Percentiles rank a stretch among this genome's conserved stretches.
phyloP scores from a whole-genome alignment of 768 basidiomycete genomes.

The Collybiopsis confluens region DNA sequence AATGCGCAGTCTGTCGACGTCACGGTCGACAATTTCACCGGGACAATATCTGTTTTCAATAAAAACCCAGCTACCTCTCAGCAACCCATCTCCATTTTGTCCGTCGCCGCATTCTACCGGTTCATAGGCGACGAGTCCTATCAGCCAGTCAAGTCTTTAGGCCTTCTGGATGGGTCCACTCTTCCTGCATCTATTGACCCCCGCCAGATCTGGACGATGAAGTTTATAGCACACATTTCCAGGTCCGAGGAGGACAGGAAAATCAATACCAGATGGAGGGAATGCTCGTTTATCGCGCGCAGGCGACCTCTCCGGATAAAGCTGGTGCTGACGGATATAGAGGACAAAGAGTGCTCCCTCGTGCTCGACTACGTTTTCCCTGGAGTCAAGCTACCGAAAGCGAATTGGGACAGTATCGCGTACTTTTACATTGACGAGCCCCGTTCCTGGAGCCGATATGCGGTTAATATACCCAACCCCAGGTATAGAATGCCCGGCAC shows the following conservation, averaged over 20 bases:
- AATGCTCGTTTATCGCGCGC: slow-evolving; percentile 28
- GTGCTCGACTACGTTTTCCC: slow-evolving; percentile 31
- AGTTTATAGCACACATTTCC: slow-evolving; percentile 27
- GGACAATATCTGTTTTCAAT: slow-evolving; percentile 33
- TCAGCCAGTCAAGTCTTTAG: slow-evolving; percentile 22
- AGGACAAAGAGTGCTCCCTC: slow-evolving; percentile 34
- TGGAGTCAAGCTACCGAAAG: slow-evolving; percentile 22
- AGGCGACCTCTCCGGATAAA: slow-evolving; percentile 34
- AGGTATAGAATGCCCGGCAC: slow-evolving; percentile 7
- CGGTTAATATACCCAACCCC: slow-evolving; percentile 21
- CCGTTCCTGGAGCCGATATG: slow-evolving; percentile 18
- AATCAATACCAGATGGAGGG: slow-evolving; percentile 26
- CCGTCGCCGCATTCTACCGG: slow-evolving; percentile 28
- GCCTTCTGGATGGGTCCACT: slow-evolving; percentile 18
- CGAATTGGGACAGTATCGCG: slow-evolving; percentile 22
- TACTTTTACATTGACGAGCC: slow-evolving; percentile 34
- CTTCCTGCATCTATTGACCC: slow-evolving; percentile 33
- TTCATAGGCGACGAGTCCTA: slow-evolving; percentile 32
- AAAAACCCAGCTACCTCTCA: slow-evolving; percentile 27
- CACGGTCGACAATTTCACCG: slow-evolving; percentile 26
- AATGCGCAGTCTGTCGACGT: slow-evolving; percentile 23
- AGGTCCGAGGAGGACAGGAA: slow-evolving; percentile 30
- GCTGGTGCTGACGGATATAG: slow-evolving; percentile 30
- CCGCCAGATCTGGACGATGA: slow-evolving; percentile 27
- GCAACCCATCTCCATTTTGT: slow-evolving; percentile 30